Base-by-base conservation (phyloP, 345 rosid genomes). In the Limnanthes douglasii region DNA sequence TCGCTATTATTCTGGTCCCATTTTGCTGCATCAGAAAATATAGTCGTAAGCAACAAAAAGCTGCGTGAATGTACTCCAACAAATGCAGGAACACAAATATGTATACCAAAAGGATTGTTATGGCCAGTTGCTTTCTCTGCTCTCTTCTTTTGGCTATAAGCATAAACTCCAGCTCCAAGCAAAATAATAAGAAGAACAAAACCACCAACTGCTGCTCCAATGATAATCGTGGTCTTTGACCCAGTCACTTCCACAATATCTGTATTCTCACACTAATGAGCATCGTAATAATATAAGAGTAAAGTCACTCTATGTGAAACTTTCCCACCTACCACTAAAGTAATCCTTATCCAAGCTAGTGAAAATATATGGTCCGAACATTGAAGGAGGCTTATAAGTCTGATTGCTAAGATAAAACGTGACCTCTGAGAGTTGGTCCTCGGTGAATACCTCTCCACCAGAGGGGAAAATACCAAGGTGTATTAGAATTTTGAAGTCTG, bases 41-140 rank as follows among this genome's bases (percentile, higher is more conserved):
- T 35, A 14, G 14, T 2, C 12, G 2, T 37, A 15, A 34, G 10
- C 19, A 41, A 16, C 15, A 34, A 25, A 8, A 20, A 15, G 32
- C 18, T 19, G 20, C 32, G 30, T 14, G 15, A 50, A 15, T 28
- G 27, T 3, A 10, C 15, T 22, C 20, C n/a, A n/a, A n/a, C n/a
- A n/a, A n/a, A n/a, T n/a, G n/a, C n/a, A n/a, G n/a, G n/a, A n/a
- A n/a, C n/a, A n/a, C n/a, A n/a, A n/a, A n/a, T n/a, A n/a, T n/a
- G n/a, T n/a, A n/a, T 67, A 84, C 95, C 96, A 17, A 80, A 90
- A 50, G 84, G 88, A 44, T 75, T 64, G 60, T 57, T 75, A 38
- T 45, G 60, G 34, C 36, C 65, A 15, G 68, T 56, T 35, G 83
- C 96, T 65, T 39, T 64, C 25, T 70, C 52, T 37, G 93, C 94